phyloP scores from a whole-genome alignment of 1,284 basidiomycete species.

The Phlebopus sp. region DNA sequence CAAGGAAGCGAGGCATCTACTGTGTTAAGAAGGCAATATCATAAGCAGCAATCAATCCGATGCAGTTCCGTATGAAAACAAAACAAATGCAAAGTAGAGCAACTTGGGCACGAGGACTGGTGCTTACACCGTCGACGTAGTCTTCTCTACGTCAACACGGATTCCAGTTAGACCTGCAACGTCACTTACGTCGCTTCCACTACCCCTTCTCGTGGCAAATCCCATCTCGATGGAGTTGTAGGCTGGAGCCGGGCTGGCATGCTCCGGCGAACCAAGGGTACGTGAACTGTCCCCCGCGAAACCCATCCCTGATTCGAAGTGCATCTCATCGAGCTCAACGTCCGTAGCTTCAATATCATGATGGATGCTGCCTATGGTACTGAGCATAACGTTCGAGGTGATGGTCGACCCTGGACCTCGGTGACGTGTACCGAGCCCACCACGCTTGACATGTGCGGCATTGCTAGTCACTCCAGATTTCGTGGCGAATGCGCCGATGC shows the following conservation, averaged over 20 bases:
- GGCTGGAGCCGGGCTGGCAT: conserved; percentile 48
- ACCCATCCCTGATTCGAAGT: conserved; percentile 37
- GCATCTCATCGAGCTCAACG: conserved; percentile 54
- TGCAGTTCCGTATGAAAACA: conserved; percentile 21
- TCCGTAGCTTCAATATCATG: conserved; percentile 53
- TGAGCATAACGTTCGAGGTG: conserved; percentile 63
- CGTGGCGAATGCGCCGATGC: conserved; percentile 57
- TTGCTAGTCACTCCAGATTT: conserved; percentile 49
- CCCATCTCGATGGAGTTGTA: conserved; percentile 53
- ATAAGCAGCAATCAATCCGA: conserved; percentile 25
- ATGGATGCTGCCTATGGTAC: conserved; percentile 64
- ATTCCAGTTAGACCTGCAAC: conserved; percentile 44
- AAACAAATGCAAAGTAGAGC: conserved; percentile 4
- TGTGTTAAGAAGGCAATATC: conserved; percentile 22
- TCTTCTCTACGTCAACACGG: conserved; percentile 65
- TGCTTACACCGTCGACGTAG: conserved; percentile 45
- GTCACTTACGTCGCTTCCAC: conserved; percentile 34
- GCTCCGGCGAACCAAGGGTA: conserved; percentile 30
- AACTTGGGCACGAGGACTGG: background rate
- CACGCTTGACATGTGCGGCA: conserved; percentile 37
- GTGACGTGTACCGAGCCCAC: conserved; percentile 36
- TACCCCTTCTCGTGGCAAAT: conserved; percentile 32
- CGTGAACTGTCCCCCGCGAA: conserved; percentile 33
- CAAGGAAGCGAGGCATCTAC: conserved; percentile 6
- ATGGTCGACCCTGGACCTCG: conserved; percentile 38